Evolutionary conservation across 2,329 filamentous ascomycete genomes (phyloP).

Genomic region (Thermothelomyces thermophilus): DNA sequence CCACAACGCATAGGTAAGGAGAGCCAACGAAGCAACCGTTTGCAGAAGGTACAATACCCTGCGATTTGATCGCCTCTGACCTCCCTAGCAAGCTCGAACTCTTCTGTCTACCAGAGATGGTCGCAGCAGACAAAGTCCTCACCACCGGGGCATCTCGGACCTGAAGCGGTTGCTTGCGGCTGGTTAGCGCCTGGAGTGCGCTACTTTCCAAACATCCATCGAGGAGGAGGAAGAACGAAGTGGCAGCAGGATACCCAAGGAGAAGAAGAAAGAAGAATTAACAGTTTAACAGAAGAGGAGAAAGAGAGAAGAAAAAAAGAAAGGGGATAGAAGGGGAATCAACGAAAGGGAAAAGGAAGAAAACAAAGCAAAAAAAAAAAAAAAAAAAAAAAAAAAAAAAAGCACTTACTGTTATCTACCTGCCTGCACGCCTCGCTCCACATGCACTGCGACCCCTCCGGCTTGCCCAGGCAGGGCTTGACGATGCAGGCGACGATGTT

Average conservation of each 20-base stretch:
- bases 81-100: too few species aligned
- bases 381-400: neutral
- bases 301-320: neutral
- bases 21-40: too few species aligned
- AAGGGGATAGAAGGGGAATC: neutral
- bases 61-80: too few species aligned
- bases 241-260: too few species aligned
- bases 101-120: neutral
- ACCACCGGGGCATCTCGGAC: neutral
- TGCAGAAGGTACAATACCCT: too few species aligned
- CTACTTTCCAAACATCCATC: too few species aligned
- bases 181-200: too few species aligned
- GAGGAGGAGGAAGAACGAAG: too few species aligned
- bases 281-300: too few species aligned
- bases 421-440: neutral
- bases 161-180: neutral
- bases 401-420: neutral
- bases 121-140: slow-evolving; percentile 1
- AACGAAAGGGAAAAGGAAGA: neutral
- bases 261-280: too few species aligned
- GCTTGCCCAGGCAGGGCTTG: neutral
- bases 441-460: neutral
- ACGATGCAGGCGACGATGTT: neutral
- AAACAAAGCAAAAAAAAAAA: neutral
- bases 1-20: too few species aligned